Percentiles rank a stretch among this genome's conserved stretches.
phyloP scores from a whole-genome alignment of 1,139 yeast species.

The Casaregolazyma suthepensis region DNA sequence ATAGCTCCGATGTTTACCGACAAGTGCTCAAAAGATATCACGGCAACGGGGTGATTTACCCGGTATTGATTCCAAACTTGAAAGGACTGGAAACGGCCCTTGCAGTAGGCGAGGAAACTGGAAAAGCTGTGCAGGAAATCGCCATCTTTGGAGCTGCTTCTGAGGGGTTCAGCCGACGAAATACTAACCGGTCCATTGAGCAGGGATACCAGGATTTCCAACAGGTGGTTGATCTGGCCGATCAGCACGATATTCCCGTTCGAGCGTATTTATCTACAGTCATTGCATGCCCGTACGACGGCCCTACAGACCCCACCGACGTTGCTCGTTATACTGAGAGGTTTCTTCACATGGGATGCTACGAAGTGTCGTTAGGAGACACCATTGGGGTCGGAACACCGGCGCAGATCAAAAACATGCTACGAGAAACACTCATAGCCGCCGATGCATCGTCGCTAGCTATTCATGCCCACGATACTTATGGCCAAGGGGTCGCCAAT shows the following conservation, averaged over 20 bases:
- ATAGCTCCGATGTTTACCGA: slow-evolving; percentile 20
- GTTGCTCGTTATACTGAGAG: slow-evolving; percentile 28
- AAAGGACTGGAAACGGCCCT: slow-evolving; percentile 31
- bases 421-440: slow-evolving; percentile 23
- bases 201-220: slow-evolving; percentile 27
- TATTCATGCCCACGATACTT: slow-evolving; percentile 36
- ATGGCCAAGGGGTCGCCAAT: slow-evolving; percentile 35
- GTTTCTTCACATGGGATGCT: slow-evolving; percentile 32
- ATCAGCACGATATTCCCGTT: slow-evolving; percentile 23
- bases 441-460: slow-evolving; percentile 29
- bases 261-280: slow-evolving; percentile 34
- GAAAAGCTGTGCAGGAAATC: slow-evolving; percentile 24
- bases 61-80: slow-evolving; percentile 32
- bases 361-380: slow-evolving; percentile 35
- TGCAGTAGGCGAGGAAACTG: slow-evolving; percentile 18
- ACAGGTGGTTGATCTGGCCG: slow-evolving; percentile 27
- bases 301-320: slow-evolving; percentile 29
- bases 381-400: slow-evolving; percentile 36
- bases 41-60: slow-evolving; percentile 26
- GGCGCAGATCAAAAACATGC: slow-evolving; percentile 24
- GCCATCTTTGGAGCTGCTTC: slow-evolving; percentile 35
- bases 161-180: slow-evolving; percentile 31
- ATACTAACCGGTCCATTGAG: slow-evolving; percentile 30
- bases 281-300: slow-evolving; percentile 35
- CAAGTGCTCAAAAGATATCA: slow-evolving; percentile 18